A percentile compares a stretch with the other conserved stretches of the same genome.
phyloP scores from a whole-genome alignment of 2,329 filamentous ascomycete species.

The Cercospora sesami region DNA sequence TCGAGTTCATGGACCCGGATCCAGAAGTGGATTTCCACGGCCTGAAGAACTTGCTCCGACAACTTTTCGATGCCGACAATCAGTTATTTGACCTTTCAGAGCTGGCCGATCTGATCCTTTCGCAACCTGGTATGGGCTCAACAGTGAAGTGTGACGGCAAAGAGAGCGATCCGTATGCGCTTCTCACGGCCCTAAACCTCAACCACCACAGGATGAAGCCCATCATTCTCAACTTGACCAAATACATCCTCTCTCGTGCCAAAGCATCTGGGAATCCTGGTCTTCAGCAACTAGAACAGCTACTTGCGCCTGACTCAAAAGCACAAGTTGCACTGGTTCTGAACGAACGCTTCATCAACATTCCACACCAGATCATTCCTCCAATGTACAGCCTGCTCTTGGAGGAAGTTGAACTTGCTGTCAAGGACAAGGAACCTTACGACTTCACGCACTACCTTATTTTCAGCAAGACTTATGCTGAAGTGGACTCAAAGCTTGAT shows the following conservation, averaged over 20 bases:
- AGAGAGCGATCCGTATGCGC: slow-evolving; percentile 86
- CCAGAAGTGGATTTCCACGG: slow-evolving; percentile 91
- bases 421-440: slow-evolving; percentile 90
- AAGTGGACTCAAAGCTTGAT: slow-evolving; percentile 79
- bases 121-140: slow-evolving; percentile 83
- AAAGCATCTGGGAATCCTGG: slow-evolving; percentile 46
- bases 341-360: slow-evolving; percentile 93
- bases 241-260: slow-evolving; percentile 65
- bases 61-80: slow-evolving; percentile 87
- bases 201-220: slow-evolving; percentile 72
- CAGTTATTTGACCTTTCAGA: slow-evolving; percentile 83
- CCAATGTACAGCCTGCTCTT: slow-evolving; percentile 93
- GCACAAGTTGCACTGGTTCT: slow-evolving; percentile 77
- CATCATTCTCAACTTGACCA: slow-evolving; percentile 67
- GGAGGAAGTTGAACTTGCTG: slow-evolving; percentile 84
- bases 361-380: slow-evolving; percentile 87
- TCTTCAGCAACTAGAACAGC: slow-evolving; percentile 39
- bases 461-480: slow-evolving; percentile 86
- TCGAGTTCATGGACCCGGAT: slow-evolving; percentile 98
- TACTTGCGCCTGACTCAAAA: slow-evolving; percentile 39
- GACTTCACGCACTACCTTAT: slow-evolving; percentile 91
- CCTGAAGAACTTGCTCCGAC: slow-evolving; percentile 82
- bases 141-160: slow-evolving; percentile 98
- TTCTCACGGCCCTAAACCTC: slow-evolving; percentile 84
- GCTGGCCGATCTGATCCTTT: slow-evolving; percentile 80